Conservation (phyloP, 768 basidiomycete species). For the Rhodotorula babjevae region DNA sequence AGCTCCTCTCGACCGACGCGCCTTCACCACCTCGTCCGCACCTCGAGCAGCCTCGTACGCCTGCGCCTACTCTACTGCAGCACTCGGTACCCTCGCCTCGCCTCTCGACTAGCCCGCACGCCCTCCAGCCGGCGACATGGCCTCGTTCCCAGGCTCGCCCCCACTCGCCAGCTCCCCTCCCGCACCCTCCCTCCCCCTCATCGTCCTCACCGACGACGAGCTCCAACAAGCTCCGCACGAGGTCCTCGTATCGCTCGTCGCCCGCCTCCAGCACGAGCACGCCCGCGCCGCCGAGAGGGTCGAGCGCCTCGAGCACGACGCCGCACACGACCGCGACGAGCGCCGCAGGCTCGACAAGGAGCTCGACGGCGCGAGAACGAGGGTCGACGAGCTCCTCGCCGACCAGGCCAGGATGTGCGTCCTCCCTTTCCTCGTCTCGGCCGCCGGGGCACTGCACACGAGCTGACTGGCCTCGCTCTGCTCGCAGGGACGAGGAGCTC, state of each 20-base stretch:
- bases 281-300: not conserved
- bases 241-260: conserved; percentile 18
- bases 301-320: not conserved
- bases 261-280: not conserved
- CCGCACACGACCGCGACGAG: not conserved
- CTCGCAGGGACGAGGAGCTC: conserved; percentile 66
- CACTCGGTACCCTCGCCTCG: too few relatives aligned
- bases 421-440: not conserved
- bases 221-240: not conserved
- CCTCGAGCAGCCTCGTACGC: too few relatives aligned
- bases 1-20: too few relatives aligned
- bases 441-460: not conserved
- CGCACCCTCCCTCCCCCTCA: not conserved
- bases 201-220: not conserved
- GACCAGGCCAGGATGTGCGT: conserved; percentile 12
- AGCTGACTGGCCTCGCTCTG: not conserved
- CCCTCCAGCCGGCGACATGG: too few relatives aligned
- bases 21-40: too few relatives aligned
- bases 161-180: not conserved
- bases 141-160: not conserved
- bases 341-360: not conserved
- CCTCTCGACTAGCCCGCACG: too few relatives aligned
- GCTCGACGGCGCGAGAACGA: not conserved
- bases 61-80: too few relatives aligned
- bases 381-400: conserved; percentile 4